phyloP scores from a whole-genome alignment of 2,329 filamentous ascomycete genomes.

The Pseudocercospora ulei region DNA sequence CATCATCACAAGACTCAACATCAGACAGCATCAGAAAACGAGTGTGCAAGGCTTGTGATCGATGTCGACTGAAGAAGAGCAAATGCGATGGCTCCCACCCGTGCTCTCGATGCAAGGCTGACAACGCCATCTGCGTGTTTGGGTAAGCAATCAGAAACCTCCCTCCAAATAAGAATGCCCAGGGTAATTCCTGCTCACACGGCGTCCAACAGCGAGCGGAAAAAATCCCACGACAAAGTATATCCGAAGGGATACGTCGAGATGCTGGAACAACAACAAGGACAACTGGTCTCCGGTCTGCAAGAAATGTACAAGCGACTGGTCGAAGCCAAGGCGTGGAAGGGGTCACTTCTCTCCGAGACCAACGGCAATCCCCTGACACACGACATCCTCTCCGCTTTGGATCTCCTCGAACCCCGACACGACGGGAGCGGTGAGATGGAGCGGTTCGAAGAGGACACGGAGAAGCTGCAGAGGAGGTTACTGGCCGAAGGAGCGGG shows the following conservation, averaged over 20 bases:
- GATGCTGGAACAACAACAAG: constrained; percentile 58
- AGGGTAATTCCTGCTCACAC: no score
- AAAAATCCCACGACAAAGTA: constrained; percentile 57
- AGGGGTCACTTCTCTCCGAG: constrained; percentile 46
- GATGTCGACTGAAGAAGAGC: constrained; percentile 57
- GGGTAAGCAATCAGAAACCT: constrained; percentile 37
- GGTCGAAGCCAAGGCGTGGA: constrained; percentile 47
- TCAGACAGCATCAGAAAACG: constrained; percentile 43
- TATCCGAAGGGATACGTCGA: constrained; percentile 61
- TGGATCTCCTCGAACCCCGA: constrained; percentile 48
- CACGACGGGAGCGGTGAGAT: constrained; percentile 40
- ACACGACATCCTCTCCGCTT: constrained; percentile 53
- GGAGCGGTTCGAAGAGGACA: constrained; percentile 51
- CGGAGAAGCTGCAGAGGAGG: constrained; percentile 47
- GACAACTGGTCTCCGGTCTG: constrained; percentile 51
- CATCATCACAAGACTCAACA: constrained; percentile 25
- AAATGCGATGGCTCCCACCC: constrained; percentile 57
- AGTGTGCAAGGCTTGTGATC: constrained; percentile 58
- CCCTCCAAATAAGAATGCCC: no score
- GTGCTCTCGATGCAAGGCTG: constrained; percentile 53
- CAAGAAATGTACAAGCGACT: constrained; percentile 51
- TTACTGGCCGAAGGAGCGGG: constrained; percentile 47
- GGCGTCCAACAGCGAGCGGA: constrained; percentile 41
- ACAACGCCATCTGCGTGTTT: constrained; percentile 57
- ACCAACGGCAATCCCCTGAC: constrained; percentile 51